phyloP scores from a whole-genome alignment of 495 filamentous ascomycete genomes.

The Geopyxis carbonaria region DNA sequence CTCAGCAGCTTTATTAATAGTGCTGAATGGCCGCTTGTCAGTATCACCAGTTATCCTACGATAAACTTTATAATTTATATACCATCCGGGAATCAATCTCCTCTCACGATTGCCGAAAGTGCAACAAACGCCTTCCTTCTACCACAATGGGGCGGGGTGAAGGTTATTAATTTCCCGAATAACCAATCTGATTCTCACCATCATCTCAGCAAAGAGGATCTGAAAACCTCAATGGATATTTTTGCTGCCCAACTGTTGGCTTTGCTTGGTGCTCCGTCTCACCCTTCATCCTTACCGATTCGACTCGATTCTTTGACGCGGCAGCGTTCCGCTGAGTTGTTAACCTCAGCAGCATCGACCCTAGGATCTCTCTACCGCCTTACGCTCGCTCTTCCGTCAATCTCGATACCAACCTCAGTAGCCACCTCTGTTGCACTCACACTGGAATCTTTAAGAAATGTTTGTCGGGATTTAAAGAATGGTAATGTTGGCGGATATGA shows the following conservation, averaged over 20 bases:
- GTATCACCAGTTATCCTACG: conserved; percentile 80
- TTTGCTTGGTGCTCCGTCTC: conserved; percentile 69
- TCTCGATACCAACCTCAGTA: conserved; percentile 74
- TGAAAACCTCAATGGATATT: conserved; percentile 65
- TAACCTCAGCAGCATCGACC: conserved; percentile 82
- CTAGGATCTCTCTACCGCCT: conserved; percentile 83
- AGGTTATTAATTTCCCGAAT: conserved; percentile 49
- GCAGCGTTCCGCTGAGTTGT: conserved; percentile 65
- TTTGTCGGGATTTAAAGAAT: conserved; percentile 54
- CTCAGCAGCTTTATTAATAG: conserved; percentile 90
- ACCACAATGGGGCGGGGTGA: conserved; percentile 91
- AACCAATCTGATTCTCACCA: conserved; percentile 27
- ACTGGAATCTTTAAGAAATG: conserved; percentile 51
- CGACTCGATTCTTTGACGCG: conserved; percentile 70
- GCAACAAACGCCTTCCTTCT: conserved; percentile 82
- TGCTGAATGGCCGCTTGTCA: conserved; percentile 92
- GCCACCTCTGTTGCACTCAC: conserved; percentile 71
- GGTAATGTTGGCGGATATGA: conserved; percentile 45
- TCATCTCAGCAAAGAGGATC: conserved; percentile 38
- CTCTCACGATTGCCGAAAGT: conserved; percentile 48
- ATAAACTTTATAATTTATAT: conserved; percentile 91
- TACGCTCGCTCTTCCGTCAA: conserved; percentile 67
- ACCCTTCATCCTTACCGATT: conserved; percentile 61
- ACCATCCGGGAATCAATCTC: conserved; percentile 40
- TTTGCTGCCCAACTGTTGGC: conserved; percentile 87